These are phyloP conservation scores for Aphelidium insulamus DNA, from an alignment of 371 early-diverging fungal genomes.

Conservation along the genomic window DNA sequence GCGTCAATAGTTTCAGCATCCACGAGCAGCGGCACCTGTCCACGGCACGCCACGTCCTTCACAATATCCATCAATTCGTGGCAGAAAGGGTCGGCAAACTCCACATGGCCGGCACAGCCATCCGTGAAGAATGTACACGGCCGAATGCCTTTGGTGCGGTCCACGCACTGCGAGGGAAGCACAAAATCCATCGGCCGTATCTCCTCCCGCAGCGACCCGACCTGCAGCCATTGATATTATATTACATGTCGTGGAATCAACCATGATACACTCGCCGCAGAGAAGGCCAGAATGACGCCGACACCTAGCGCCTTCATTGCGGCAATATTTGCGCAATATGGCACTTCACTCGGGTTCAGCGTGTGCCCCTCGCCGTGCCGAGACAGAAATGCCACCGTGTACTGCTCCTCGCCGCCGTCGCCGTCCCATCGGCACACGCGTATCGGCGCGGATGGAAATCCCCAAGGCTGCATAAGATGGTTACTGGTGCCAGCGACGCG, in stretches of 20 bases:
- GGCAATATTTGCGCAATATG: slow-evolving; percentile 87
- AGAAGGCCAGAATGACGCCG: slow-evolving; percentile 76
- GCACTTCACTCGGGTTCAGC: slow-evolving; percentile 74
- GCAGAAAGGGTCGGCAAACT: slow-evolving; percentile 90
- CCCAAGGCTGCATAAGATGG: slow-evolving; percentile 71
- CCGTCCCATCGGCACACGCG: slow-evolving; percentile 26
- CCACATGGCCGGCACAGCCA: slow-evolving; percentile 70
- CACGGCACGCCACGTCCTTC: slow-evolving; percentile 18
- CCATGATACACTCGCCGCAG: too few relatives aligned
- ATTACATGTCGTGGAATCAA: too few relatives aligned
- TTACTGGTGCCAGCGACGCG: neutral
- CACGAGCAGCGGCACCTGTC: slow-evolving; percentile 7
- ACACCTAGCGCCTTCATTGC: slow-evolving; percentile 85
- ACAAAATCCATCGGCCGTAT: slow-evolving; percentile 86
- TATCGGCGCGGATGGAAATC: slow-evolving; percentile 53
- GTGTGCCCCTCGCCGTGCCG: slow-evolving; percentile 85
- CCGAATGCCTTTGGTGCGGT: slow-evolving; percentile 82
- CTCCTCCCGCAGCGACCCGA: slow-evolving; percentile 76
- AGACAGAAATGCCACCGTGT: slow-evolving; percentile 82
- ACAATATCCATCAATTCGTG: slow-evolving; percentile 45
- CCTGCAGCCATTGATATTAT: too few relatives aligned
- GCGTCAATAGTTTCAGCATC: slow-evolving; percentile 4
- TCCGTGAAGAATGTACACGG: slow-evolving; percentile 73
- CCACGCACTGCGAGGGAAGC: slow-evolving; percentile 76
- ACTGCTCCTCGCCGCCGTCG: slow-evolving; percentile 37